Evolutionary conservation across 768 basidiomycete genomes (phyloP).

Genomic region (Psilocybe cyanescens): DNA sequence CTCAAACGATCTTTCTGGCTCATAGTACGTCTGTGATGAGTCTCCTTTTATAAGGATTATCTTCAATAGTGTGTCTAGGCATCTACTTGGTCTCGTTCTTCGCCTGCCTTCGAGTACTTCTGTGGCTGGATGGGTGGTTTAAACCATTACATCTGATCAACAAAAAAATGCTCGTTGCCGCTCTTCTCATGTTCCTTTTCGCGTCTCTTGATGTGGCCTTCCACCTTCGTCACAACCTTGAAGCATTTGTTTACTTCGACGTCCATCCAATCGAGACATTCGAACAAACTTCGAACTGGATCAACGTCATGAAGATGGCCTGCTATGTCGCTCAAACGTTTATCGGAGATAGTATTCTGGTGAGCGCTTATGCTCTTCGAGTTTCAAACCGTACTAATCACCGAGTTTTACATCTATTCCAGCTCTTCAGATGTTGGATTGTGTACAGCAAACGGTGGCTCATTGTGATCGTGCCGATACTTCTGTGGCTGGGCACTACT

Average conservation of each 20-base stretch:
- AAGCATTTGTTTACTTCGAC: conserved; percentile 40
- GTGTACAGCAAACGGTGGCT: conserved; percentile 35
- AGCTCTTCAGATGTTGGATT: conserved; percentile 44
- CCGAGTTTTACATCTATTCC: background rate
- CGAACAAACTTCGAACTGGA: conserved; percentile 37
- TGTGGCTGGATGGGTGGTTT: conserved; percentile 32
- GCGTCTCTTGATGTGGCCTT: conserved; percentile 45
- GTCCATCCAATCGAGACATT: conserved; percentile 38
- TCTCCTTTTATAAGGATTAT: background rate
- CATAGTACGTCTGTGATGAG: background rate
- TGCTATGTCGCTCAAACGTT: conserved; percentile 45
- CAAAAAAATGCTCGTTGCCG: conserved; percentile 38
- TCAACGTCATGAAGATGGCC: conserved; percentile 46
- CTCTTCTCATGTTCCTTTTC: conserved; percentile 42
- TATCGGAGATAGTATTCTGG: conserved; percentile 46
- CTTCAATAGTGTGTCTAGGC: conserved; percentile 22
- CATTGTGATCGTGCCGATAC: conserved; percentile 31
- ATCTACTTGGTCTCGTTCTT: conserved; percentile 41
- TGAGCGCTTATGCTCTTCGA: conserved; percentile 20
- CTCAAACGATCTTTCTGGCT: background rate
- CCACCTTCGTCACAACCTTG: conserved; percentile 42
- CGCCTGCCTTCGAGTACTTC: conserved; percentile 35
- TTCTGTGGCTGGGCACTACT: conserved; percentile 41
- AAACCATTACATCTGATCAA: conserved; percentile 29
- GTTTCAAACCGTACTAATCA: background rate